Evolutionary conservation across 2,329 filamentous ascomycete genomes (phyloP).

Genomic region (Aureobasidium sp.): DNA sequence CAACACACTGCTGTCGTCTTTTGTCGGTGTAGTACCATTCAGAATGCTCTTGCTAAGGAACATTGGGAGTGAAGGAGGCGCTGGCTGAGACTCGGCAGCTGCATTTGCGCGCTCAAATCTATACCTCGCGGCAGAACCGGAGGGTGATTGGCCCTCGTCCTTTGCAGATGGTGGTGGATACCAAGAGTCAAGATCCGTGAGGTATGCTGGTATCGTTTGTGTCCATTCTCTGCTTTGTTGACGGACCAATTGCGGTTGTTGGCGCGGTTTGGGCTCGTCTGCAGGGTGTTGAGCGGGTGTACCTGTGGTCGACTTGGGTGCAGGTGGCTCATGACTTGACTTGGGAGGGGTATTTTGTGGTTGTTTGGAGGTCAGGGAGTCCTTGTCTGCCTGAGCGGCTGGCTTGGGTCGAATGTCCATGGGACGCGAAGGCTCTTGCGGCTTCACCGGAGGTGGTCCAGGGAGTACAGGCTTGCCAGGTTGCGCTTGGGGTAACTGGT

Average conservation of each 20-base stretch:
- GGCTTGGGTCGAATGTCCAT: constrained; percentile 21
- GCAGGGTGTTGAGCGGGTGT: not conserved
- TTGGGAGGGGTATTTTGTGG: constrained; percentile 20
- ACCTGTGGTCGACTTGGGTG: not conserved
- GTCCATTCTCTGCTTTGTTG: constrained; percentile 49
- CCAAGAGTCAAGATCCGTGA: constrained; percentile 69
- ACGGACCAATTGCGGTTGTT: constrained; percentile 3
- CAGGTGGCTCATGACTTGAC: constrained; percentile 16
- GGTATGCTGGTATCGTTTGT: constrained; percentile 70
- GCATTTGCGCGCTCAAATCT: constrained; percentile 64
- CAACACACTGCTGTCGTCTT: constrained; percentile 95
- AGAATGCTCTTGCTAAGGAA: constrained; percentile 93
- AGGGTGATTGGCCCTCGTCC: constrained; percentile 2
- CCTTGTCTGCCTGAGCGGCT: constrained; percentile 4
- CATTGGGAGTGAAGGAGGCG: constrained; percentile 76
- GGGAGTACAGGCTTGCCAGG: constrained; percentile 17
- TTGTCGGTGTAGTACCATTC: constrained; percentile 84
- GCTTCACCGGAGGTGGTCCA: constrained; percentile 8
- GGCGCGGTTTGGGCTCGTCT: constrained; percentile 9
- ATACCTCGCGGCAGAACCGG: constrained; percentile 4
- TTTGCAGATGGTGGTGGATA: constrained; percentile 37
- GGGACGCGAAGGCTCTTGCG: constrained; percentile 17
- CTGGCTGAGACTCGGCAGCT: constrained; percentile 71
- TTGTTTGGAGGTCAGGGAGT: constrained; percentile 14
- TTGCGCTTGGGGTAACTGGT: constrained; percentile 49